Percentiles rank a stretch among this genome's conserved stretches.
phyloP scores from a whole-genome alignment of 495 filamentous ascomycete species.

The Tricharina praecox region DNA sequence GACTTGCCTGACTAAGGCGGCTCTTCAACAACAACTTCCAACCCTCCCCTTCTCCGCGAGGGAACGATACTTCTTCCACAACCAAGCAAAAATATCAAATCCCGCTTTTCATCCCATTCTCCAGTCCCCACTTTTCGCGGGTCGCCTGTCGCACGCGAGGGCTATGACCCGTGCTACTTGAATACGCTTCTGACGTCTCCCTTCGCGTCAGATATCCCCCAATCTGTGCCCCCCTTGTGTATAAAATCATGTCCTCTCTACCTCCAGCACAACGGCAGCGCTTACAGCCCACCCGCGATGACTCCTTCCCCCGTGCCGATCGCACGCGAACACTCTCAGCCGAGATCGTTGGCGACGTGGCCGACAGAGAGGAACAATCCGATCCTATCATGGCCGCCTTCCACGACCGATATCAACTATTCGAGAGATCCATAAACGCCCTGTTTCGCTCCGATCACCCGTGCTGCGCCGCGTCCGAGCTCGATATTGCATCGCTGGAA shows the following conservation, averaged over 20 bases:
- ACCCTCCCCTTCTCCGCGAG: slow-evolving; percentile 24
- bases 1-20: too few species aligned
- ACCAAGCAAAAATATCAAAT: not conserved
- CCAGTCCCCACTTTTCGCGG: slow-evolving; percentile 6
- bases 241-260: slow-evolving; percentile 22
- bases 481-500: slow-evolving; percentile 38
- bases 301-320: slow-evolving; percentile 15
- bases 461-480: slow-evolving; percentile 20
- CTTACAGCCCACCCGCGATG: slow-evolving; percentile 23
- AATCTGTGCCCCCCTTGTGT: slow-evolving; percentile 13
- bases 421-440: slow-evolving; percentile 21
- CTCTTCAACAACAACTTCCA: too few species aligned
- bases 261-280: slow-evolving; percentile 24
- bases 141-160: slow-evolving; percentile 22
- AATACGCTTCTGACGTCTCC: slow-evolving; percentile 24
- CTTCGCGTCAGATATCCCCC: slow-evolving; percentile 23
- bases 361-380: slow-evolving; percentile 28
- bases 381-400: slow-evolving; percentile 23
- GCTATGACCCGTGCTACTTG: slow-evolving; percentile 28
- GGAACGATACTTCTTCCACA: slow-evolving; percentile 9
- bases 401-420: slow-evolving; percentile 21
- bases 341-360: slow-evolving; percentile 33
- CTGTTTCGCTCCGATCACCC: slow-evolving; percentile 24
- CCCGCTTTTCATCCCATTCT: too few species aligned
- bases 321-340: slow-evolving; percentile 23